Evolutionary conservation across 768 basidiomycete genomes (phyloP), one percentile per base, ranked within the genome.

Genomic region (Lyophyllum semitale): DNA sequence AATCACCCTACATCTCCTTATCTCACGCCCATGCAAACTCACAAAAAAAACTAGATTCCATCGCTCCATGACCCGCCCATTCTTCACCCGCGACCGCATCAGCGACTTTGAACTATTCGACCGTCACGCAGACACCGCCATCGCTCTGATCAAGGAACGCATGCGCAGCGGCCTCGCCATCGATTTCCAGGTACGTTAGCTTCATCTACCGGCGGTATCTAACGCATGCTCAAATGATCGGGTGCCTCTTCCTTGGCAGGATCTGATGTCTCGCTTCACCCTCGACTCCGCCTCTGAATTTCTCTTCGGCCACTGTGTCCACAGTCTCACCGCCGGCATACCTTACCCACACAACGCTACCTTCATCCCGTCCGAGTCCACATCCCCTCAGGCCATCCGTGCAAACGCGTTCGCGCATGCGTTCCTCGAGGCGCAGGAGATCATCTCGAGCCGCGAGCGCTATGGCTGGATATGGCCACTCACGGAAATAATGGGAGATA

Each of bases 271-370:
- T 2, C 77, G 84, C 2, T 87, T 87, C 63, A 86, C 86, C 0
- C 77, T 88, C 22, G 87, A 89, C 69, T 77, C 83, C 2, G 84
- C 85, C 1, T 81, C 84, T 0, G 84, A 86, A 52, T 87, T 87
- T 62, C 76, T 89, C 32, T 87, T 88, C 51, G 85, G 85, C 2
- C 71, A 71, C 48, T 81, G 80, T 59, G 81, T 86, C 2, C 68
- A 85, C 54, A 78, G 74, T 54, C 79, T 88, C 29, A 66, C 73
- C 3, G 76, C 77, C 2, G 74, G 73, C 13, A 69, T 87, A 13
- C 82, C 82, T 9, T 84, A 81, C 54, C 84, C 84, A 0, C 71
- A 75, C 63, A 76, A 79, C 40, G 69, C 68, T 11, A 22, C 63
- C 8, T 66, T 62, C 42, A 40, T 66, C 33, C 54, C 71, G 1